Percentiles rank a stretch among this genome's conserved stretches.
Evolutionary conservation across 208 protist genomes (phyloP).

Genomic region (Acanthamoeba culbertsoni): DNA sequence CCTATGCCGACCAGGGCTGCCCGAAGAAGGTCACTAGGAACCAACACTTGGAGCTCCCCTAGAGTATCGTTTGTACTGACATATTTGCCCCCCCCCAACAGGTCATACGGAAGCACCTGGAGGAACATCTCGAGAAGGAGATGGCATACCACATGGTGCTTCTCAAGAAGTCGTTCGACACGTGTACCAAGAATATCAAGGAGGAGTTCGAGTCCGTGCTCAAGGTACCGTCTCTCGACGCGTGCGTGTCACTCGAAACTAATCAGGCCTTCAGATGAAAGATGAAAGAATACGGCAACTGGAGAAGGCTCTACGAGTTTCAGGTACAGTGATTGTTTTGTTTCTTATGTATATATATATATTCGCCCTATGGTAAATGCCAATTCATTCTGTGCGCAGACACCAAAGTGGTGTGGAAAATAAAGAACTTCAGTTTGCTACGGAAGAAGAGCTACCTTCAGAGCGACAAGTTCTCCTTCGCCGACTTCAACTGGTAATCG

Average conservation of each 20-base stretch:
- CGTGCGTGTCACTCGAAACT: neutral
- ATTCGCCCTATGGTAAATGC: neutral
- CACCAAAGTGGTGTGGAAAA: constrained; percentile 66
- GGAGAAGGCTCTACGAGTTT: neutral
- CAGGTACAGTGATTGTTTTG: no score
- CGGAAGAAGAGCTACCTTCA: constrained; percentile 66
- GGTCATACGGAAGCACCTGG: constrained; percentile 6
- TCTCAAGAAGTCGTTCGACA: constrained; percentile 37
- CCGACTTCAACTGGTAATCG: constrained; percentile 66
- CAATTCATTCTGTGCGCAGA: neutral
- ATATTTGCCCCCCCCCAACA: no score
- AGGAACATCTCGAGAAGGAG: constrained; percentile 1
- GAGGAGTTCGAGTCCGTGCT: constrained; percentile 35
- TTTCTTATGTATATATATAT: no score
- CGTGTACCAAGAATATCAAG: neutral
- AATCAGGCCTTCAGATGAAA: neutral
- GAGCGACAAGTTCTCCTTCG: constrained; percentile 66
- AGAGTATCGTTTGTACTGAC: no score
- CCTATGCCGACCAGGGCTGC: neutral
- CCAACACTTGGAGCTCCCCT: neutral
- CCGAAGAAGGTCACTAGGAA: neutral
- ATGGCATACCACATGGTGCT: constrained; percentile 46
- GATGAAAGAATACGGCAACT: neutral
- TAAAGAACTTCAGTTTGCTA: constrained; percentile 62
- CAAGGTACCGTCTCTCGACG: neutral